Evolutionary conservation across 2,329 filamentous ascomycete genomes (phyloP), one percentile per base, ranked within the genome.

Genomic region (Coleophoma crateriformis): DNA sequence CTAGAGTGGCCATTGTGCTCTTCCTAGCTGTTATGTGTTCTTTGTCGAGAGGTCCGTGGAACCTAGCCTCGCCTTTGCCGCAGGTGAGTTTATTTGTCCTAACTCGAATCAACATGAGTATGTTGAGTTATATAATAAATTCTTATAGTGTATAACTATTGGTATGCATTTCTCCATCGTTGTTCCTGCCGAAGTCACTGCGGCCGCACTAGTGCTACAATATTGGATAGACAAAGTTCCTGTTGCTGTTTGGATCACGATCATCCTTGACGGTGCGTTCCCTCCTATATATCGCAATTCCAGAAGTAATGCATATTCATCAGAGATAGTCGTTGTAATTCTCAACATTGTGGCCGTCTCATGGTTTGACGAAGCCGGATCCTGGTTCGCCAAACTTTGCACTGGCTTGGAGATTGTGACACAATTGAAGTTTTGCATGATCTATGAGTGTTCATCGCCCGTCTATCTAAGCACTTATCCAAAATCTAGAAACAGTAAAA

Each of bases 231-330:
- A 27, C 22, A 27, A 7, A 27, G 22, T 27, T 27, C 22, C 22
- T 27, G 22, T 27, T 27, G 75, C 10, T 68, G 70, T 1, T 66
- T 68, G 3, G 71, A 39, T 39, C 14, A 8, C 12, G 3, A 20
- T 42, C 2, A 14, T 12, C 13, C 40, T 81, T 19, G 72, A 72
- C 19, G 66, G 22, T 27, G 22, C 4, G 22, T 27, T 27, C 4
- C 22, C n/a, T n/a, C 7, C 22, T 27, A 4, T 27, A 27, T 4
- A 7, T 27, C 7, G 7, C 7, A 27, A 27, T n/a, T 4, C 22
- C 77, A 4, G 79, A 71, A 3, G 74, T 82, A 2, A 10, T 85
- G 79, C 76, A 82, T 85, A 50, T 71, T 78, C 46, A 70, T 84
- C 34, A 73, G 68, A 81, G 20, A 22, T 76, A 33, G 71, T 82